Evolutionary conservation across 768 basidiomycete species (phyloP), one percentile per base, ranked within the genome.

Genomic region (Asterophora parasitica): DNA sequence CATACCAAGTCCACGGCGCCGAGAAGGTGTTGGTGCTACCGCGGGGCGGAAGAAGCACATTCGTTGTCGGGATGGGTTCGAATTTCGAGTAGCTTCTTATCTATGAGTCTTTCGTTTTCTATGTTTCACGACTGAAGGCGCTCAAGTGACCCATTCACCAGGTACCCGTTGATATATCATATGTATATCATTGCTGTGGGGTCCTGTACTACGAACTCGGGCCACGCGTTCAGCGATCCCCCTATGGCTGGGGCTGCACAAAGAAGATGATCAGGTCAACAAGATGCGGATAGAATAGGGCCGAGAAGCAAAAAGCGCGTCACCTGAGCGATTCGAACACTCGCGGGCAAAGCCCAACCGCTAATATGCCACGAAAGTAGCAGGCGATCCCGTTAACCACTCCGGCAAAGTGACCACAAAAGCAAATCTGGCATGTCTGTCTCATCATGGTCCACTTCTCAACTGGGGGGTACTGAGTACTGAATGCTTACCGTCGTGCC

Each of bases 351-450:
- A 72, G 72, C 64, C 66, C 72, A 74, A 72, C 71, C 71, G 72
- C 72, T 62, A 33, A 27, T 17, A 23, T 12, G 30, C 12, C 2
- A 3, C 9, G 30, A 9, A 31, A 31, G 30, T 84, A 83, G 81
- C 81, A 83, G 82, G 82, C 79, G 78, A 81, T 81, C 80, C 80
- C 81, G 81, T 88, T 89, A 88, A 89, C 87, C 87, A 88, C 87
- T 89, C 87, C 86, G 86, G 86, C 86, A 89, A 88, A 88, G 87
- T 86, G 83, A 85, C 84, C 15, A 12, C 30, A 8, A 8, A 31
- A 31, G 30, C 30, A 31, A 31, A 10, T 31, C 12, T 8, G 30
- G 3, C 30, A 12, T 31, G 30, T 10, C n/a, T n/a, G n/a, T n/a
- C n/a, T n/a, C n/a, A n/a, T n/a, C n/a, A n/a, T n/a, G n/a, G n/a